Evolutionary conservation across 1,139 yeast genomes (phyloP).

Genomic region (Candida tetrigidarum): DNA sequence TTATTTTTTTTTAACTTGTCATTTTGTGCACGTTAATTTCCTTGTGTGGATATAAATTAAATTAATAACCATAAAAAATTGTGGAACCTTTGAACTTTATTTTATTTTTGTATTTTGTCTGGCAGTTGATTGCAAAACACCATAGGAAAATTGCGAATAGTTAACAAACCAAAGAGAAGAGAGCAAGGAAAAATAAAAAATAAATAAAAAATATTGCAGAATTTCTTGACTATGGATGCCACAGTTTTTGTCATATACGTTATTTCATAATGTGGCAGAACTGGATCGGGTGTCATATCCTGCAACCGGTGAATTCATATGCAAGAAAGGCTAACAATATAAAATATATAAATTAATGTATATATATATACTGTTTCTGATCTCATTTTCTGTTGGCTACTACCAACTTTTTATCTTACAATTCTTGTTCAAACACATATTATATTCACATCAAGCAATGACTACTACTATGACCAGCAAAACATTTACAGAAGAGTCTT

Average conservation of each 20-base stretch:
- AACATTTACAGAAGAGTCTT: conserved; percentile 11
- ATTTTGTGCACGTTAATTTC: conserved; percentile 3
- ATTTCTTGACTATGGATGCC: neutral
- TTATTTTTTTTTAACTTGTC: too few species aligned
- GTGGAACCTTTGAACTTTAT: conserved; percentile 6
- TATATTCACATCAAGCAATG: neutral
- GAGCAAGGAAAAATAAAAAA: neutral
- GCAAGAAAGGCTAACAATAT: neutral
- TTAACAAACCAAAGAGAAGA: too few species aligned
- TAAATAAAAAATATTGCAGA: neutral
- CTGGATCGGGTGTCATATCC: neutral
- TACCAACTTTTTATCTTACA: neutral
- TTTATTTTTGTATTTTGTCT: neutral
- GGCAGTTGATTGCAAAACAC: neutral
- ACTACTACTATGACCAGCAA: neutral
- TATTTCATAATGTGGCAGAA: neutral
- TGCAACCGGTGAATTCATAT: neutral
- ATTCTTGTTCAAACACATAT: neutral
- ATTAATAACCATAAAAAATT: conserved; percentile 1
- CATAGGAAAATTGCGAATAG: neutral
- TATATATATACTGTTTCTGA: too few species aligned
- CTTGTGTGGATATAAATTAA: neutral
- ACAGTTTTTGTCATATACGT: conserved; percentile 1
- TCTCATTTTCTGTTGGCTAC: too few species aligned
- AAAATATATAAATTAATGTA: too few species aligned